phyloP scores from a whole-genome alignment of 768 basidiomycete species.

The Lactifluus pinguis region DNA sequence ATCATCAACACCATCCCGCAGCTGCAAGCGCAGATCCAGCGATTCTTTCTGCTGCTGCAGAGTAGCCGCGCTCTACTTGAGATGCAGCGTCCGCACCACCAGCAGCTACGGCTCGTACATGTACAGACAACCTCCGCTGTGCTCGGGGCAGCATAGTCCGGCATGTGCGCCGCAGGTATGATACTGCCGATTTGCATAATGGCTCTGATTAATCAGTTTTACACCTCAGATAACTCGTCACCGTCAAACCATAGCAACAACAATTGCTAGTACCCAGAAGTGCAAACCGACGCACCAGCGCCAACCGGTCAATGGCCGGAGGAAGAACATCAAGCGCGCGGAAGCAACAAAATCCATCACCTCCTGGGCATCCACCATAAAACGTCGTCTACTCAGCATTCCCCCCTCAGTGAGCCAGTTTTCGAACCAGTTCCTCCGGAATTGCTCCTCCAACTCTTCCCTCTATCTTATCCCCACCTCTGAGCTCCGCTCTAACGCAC shows the following conservation, averaged over 20 bases:
- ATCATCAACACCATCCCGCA: conserved; percentile 69
- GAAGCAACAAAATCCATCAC: too few species aligned
- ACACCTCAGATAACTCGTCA: conserved; percentile 7
- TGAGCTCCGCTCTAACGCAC: too few species aligned
- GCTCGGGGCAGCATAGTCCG: conserved; percentile 31
- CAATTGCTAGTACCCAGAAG: conserved; percentile 44
- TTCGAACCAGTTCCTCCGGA: too few species aligned
- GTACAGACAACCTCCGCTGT: conserved; percentile 65
- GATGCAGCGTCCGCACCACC: conserved; percentile 74
- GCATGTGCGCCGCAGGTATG: conserved; percentile 31
- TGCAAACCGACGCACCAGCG: conserved; percentile 81
- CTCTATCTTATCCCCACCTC: too few species aligned
- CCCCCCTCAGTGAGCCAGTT: too few species aligned
- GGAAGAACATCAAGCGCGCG: conserved; percentile 70
- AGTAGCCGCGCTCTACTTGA: conserved; percentile 63
- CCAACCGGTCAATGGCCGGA: conserved; percentile 70
- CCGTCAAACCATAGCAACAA: conserved; percentile 19
- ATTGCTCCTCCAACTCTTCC: too few species aligned
- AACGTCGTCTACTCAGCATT: too few species aligned
- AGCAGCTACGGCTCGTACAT: conserved; percentile 70
- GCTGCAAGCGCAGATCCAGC: conserved; percentile 74
- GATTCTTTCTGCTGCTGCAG: conserved; percentile 70
- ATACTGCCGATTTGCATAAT: conserved; percentile 27
- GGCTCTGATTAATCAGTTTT: conserved; percentile 13
- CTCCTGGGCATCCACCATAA: too few species aligned